Base-by-base conservation (phyloP, 176 grass and related monocot species). In the Triticum timopheevii region DNA sequence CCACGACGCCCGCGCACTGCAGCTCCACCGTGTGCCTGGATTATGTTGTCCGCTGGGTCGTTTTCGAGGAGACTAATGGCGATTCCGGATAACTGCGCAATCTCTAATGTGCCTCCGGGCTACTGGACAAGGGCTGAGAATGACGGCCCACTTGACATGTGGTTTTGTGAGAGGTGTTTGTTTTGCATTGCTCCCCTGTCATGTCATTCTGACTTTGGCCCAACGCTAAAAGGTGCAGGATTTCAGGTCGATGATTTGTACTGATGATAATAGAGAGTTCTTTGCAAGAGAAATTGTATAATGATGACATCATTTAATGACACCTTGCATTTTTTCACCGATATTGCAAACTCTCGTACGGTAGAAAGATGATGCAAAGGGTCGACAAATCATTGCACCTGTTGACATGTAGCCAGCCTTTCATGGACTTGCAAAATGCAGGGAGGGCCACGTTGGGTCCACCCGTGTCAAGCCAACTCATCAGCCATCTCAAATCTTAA, bases 1-100 rank as follows among this genome's bases (percentile, higher is more conserved):
- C 81, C 87, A 88, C 75, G 74, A 79, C 87, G 22, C 65, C 78
- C 42, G 30, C 12, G 58, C 68, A 10, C 20, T 87, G 77, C 77
- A 45, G 65, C 58, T 28, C 22, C 19, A 3, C 59, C 34, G 19
- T 77, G 83, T 77, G 83, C 61, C 20, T 66, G 83, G 73, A 50
- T 27, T 33, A 67, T 36, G 82, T 10, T 64, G 70, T 79, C 81
- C 6, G 15, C 31, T 56, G 42, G 19, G 34, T 89, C 82, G 87
- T 75, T 89, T 80, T 85, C 68, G 1, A 17, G 50, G 50, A 62
- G 76, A 61, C 84, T 61, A 61, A 61, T 71, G 38, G 67, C 67
- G 36, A 10, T 66, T 52, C 8, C 2, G 85, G 85, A 87, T 87
- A 82, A 50, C 69, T 3, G 25, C 62, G 10, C 16, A 16, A 40